Percentiles rank a stretch among this genome's conserved stretches.
Conservation (phyloP, 352 stramenopile species). For the Phytophthora uliginosa region DNA sequence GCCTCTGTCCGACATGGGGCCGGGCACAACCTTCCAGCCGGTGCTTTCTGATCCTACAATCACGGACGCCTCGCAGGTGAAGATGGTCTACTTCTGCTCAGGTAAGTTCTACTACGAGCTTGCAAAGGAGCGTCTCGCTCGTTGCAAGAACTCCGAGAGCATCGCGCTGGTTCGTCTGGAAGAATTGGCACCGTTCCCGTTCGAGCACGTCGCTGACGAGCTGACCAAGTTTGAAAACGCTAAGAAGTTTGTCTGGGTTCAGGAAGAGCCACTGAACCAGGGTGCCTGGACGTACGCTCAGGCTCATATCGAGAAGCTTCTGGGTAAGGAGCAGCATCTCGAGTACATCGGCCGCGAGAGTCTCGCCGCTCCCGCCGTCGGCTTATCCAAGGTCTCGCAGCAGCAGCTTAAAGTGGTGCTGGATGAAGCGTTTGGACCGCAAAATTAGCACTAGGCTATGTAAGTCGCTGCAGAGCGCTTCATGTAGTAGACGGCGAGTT, state of each 20-base stretch:
- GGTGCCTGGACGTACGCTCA: slow-evolving; percentile 81
- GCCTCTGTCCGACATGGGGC: slow-evolving; percentile 67
- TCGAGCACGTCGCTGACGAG: slow-evolving; percentile 68
- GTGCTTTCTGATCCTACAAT: slow-evolving; percentile 72
- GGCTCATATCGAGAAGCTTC: slow-evolving; percentile 78
- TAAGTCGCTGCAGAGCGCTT: background rate
- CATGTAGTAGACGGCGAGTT: background rate
- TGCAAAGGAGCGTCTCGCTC: slow-evolving; percentile 66
- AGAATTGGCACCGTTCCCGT: slow-evolving; percentile 90
- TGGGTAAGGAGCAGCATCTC: slow-evolving; percentile 63
- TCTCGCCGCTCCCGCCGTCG: slow-evolving; percentile 77
- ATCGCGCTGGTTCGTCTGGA: slow-evolving; percentile 83
- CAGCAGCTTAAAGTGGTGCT: slow-evolving; percentile 78
- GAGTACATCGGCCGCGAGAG: slow-evolving; percentile 82
- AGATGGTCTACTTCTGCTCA: slow-evolving; percentile 82
- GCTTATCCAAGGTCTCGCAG: slow-evolving; percentile 76
- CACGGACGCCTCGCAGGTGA: slow-evolving; percentile 57
- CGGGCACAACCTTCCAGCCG: slow-evolving; percentile 69
- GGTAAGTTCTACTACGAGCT: slow-evolving; percentile 92
- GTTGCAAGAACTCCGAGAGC: slow-evolving; percentile 51
- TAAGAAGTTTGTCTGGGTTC: slow-evolving; percentile 81
- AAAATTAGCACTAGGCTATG: slow-evolving; percentile 24
- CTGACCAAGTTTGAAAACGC: slow-evolving; percentile 69
- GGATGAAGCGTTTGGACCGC: slow-evolving; percentile 61
- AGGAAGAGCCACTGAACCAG: slow-evolving; percentile 88